These are phyloP conservation scores for Dalechampia spathulata DNA, from an alignment of 441 rosid species.

Conservation along the genomic window DNA sequence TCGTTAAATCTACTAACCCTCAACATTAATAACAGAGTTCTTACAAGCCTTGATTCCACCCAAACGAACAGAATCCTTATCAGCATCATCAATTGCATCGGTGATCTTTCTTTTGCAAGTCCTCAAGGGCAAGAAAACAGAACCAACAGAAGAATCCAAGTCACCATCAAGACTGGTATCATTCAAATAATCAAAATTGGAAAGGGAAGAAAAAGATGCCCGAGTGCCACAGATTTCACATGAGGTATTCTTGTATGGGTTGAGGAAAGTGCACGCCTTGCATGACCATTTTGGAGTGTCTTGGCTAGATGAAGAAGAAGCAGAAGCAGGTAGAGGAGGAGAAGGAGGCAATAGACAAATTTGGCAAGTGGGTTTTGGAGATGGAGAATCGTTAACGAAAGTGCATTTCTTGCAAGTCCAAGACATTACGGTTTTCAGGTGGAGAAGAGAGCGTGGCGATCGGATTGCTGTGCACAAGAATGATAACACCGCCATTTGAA, in stretches of 20 bases:
- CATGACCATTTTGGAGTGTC: conserved; percentile 63
- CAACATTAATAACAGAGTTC: background rate
- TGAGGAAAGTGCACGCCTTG: conserved; percentile 86
- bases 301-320: conserved; percentile 23
- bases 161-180: conserved; percentile 40
- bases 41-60: conserved; percentile 9
- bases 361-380: conserved; percentile 52
- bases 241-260: conserved; percentile 50
- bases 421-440: no score
- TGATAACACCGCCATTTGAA: no score
- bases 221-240: conserved; percentile 69
- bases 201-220: conserved; percentile 34
- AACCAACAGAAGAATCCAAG: conserved; percentile 58
- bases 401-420: conserved; percentile 90
- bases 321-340: conserved; percentile 25
- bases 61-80: conserved; percentile 15
- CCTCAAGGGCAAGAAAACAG: conserved; percentile 77
- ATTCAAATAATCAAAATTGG: conserved; percentile 43
- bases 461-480: no score
- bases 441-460: no score
- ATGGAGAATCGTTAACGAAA: conserved; percentile 63
- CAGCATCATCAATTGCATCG: conserved; percentile 24
- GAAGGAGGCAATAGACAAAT: conserved; percentile 50
- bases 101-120: conserved; percentile 53
- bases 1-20: conserved; percentile 12